phyloP scores from a whole-genome alignment of 352 stramenopile genomes.

The Phytophthora cajani region DNA sequence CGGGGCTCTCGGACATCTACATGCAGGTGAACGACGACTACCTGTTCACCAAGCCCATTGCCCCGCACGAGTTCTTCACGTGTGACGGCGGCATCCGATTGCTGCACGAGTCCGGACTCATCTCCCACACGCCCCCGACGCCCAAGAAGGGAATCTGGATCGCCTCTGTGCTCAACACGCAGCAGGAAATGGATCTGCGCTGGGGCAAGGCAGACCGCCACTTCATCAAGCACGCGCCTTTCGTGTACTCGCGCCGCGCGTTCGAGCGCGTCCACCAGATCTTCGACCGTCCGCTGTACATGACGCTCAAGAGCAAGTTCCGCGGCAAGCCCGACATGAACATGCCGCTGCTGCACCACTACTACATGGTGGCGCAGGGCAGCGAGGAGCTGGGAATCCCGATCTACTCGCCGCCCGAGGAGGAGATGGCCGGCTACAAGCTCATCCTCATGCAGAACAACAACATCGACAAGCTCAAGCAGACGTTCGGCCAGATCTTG shows the following conservation, averaged over 20 bases:
- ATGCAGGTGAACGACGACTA: conserved; percentile 93
- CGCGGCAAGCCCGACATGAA: conserved; percentile 89
- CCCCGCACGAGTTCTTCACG: conserved; percentile 86
- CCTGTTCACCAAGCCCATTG: conserved; percentile 84
- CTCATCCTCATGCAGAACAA: conserved; percentile 86
- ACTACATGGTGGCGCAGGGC: conserved; percentile 88
- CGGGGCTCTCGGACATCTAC: conserved; percentile 86
- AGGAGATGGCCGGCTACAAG: conserved; percentile 88
- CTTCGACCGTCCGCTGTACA: conserved; percentile 83
- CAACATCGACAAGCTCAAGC: conserved; percentile 76
- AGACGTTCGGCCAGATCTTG: conserved; percentile 72
- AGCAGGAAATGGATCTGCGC: conserved; percentile 87
- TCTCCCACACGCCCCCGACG: conserved; percentile 76
- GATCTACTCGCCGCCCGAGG: conserved; percentile 68
- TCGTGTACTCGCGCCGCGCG: conserved; percentile 85
- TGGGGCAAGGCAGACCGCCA: conserved; percentile 81
- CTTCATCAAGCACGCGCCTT: conserved; percentile 91
- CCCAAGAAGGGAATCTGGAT: conserved; percentile 90
- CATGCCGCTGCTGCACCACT: conserved; percentile 87
- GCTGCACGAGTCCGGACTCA: conserved; percentile 77
- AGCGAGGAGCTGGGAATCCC: conserved; percentile 82
- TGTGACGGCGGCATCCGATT: conserved; percentile 87
- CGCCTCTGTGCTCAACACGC: conserved; percentile 87
- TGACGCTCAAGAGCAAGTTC: conserved; percentile 88
- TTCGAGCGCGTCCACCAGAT: conserved; percentile 90